phyloP scores from a whole-genome alignment of 306 rosid genomes.

The Malus asiatica region DNA sequence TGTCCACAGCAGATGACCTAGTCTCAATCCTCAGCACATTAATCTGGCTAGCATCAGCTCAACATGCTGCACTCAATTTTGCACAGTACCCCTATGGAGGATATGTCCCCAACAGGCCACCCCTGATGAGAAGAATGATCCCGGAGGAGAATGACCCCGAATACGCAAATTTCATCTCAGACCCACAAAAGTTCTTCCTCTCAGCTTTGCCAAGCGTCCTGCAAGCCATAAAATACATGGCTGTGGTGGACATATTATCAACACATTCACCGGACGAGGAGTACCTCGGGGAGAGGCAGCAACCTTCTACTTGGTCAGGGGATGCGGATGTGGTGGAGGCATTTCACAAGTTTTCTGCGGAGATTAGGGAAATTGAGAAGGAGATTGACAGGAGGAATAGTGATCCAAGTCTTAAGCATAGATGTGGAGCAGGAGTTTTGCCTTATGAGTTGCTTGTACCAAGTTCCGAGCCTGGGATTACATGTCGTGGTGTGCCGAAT shows the following conservation, averaged over 20 bases:
- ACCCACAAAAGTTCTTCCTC: conserved; percentile 79
- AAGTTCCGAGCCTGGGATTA: conserved; percentile 88
- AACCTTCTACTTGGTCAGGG: conserved; percentile 66
- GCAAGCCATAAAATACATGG: conserved; percentile 70
- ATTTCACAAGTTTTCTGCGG: conserved; percentile 56
- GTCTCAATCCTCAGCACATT: conserved; percentile 58
- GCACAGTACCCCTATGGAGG: conserved; percentile 98
- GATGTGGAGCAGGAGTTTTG: conserved; percentile 93
- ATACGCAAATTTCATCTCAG: conserved; percentile 46
- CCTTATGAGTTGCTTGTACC: conserved; percentile 89
- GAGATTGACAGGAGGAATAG: conserved; percentile 63
- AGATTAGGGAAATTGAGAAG: conserved; percentile 59
- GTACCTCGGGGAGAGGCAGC: conserved; percentile 84
- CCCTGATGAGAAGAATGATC: conserved; percentile 65
- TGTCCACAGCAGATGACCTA: conserved; percentile 53
- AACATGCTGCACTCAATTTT: conserved; percentile 95
- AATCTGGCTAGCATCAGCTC: conserved; percentile 90
- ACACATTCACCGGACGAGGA: conserved; percentile 94
- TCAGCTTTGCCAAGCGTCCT: conserved; percentile 59
- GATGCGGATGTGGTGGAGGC: conserved; percentile 59
- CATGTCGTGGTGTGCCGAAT: conserved; percentile 93
- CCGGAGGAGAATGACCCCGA: conserved; percentile 80
- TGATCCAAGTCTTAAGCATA: conserved; percentile 44
- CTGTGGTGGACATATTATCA: conserved; percentile 81
- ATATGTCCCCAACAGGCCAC: conserved; percentile 88